Evolutionary conservation across 306 rosid species (phyloP).

Genomic region (Lablab purpureus): DNA sequence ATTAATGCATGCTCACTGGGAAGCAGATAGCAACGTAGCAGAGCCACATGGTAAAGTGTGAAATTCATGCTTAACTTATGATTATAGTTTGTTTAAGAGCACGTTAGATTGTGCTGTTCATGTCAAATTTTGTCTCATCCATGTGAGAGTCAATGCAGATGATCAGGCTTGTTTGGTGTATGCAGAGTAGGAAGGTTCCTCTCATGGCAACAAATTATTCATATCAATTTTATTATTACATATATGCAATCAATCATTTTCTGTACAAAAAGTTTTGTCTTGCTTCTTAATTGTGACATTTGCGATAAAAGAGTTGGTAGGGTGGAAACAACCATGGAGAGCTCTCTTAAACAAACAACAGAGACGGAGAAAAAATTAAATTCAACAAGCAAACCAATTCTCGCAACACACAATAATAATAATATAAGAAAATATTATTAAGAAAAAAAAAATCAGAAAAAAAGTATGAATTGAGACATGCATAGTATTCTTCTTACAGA

Average conservation of each 20-base stretch:
- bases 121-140: constrained; percentile 11
- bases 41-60: not conserved
- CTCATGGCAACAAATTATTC: not conserved
- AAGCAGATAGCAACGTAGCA: not conserved
- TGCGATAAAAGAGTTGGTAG: not conserved
- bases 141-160: constrained; percentile 5
- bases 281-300: not conserved
- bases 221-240: not conserved
- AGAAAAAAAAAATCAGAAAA: too few relatives aligned
- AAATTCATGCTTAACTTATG: not conserved
- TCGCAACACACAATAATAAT: too few relatives aligned
- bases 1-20: not conserved
- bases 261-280: not conserved
- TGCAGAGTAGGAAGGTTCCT: constrained; percentile 36
- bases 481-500: too few relatives aligned
- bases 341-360: too few relatives aligned
- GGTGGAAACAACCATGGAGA: not conserved
- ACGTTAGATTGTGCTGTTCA: constrained; percentile 22
- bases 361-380: too few relatives aligned
- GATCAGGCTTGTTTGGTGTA: constrained; percentile 6
- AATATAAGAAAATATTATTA: too few relatives aligned
- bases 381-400: too few relatives aligned
- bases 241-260: not conserved
- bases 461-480: too few relatives aligned
- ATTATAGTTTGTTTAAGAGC: constrained; percentile 14